phyloP scores from a whole-genome alignment of 2,329 filamentous ascomycete species.

The Pyrenochaeta sp. region DNA sequence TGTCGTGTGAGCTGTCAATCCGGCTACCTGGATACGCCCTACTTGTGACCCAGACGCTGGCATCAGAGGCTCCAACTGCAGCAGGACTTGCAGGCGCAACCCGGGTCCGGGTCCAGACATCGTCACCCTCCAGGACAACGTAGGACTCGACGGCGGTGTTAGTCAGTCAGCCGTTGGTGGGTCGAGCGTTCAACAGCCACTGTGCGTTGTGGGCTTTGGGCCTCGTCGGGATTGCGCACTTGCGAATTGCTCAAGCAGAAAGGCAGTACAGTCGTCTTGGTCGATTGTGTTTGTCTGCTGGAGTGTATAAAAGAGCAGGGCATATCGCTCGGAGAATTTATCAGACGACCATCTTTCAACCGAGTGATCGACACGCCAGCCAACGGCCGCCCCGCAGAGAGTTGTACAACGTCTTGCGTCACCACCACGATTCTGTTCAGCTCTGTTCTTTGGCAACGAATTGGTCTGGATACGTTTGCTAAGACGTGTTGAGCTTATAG shows the following conservation, averaged over 20 bases:
- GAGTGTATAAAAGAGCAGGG: too few species aligned
- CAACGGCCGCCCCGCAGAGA: background rate
- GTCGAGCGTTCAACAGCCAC: constrained; percentile 5
- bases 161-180: constrained; percentile 10
- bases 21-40: background rate
- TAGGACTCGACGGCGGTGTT: constrained; percentile 4
- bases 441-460: background rate
- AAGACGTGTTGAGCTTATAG: too few species aligned
- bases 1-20: background rate
- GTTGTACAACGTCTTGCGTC: background rate
- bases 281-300: too few species aligned
- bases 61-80: too few species aligned
- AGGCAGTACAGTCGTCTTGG: too few species aligned
- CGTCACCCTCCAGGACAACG: background rate
- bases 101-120: background rate
- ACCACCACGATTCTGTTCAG: constrained; percentile 1
- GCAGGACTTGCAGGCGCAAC: constrained; percentile 1
- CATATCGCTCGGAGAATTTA: too few species aligned
- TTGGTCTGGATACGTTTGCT: constrained; percentile 1
- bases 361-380: background rate
- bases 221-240: too few species aligned
- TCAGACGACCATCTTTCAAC: background rate
- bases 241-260: too few species aligned
- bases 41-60: background rate
- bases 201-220: too few species aligned